Conservation (phyloP, 768 basidiomycete species). For the Gyrodon lividus region DNA sequence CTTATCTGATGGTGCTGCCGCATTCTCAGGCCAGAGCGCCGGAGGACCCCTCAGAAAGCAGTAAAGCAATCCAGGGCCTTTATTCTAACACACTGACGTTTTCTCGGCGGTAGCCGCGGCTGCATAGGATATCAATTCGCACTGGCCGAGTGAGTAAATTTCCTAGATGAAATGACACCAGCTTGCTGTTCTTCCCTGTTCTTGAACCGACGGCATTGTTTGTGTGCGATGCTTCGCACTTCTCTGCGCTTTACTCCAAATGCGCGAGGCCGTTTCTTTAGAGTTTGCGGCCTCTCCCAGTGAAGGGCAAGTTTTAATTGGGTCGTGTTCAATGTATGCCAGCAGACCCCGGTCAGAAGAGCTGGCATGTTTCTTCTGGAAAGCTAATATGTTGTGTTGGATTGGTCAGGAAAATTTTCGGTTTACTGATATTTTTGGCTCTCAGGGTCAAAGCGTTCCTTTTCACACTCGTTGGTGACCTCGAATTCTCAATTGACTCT, state of each 20-base stretch:
- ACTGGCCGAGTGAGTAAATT: slow-evolving; percentile 51
- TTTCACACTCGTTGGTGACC: slow-evolving; percentile 55
- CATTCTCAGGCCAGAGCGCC: slow-evolving; percentile 49
- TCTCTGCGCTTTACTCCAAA: slow-evolving; percentile 9
- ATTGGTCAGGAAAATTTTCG: not conserved
- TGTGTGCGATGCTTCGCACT: slow-evolving; percentile 6
- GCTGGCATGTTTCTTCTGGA: not conserved
- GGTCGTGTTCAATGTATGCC: not conserved
- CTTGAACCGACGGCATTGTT: slow-evolving; percentile 4
- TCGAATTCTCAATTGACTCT: slow-evolving; percentile 53
- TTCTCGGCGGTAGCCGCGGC: slow-evolving; percentile 57
- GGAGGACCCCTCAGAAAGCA: slow-evolving; percentile 40
- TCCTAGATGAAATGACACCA: not conserved
- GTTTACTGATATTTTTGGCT: slow-evolving; percentile 21
- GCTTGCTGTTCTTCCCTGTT: slow-evolving; percentile 7
- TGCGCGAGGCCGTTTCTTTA: slow-evolving; percentile 27
- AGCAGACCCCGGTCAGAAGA: not conserved
- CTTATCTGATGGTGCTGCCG: slow-evolving; percentile 20
- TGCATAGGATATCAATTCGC: slow-evolving; percentile 66
- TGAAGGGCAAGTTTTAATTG: slow-evolving; percentile 8
- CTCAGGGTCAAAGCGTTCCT: slow-evolving; percentile 63
- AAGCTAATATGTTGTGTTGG: slow-evolving; percentile 1
- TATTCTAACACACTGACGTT: slow-evolving; percentile 57
- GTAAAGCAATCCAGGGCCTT: slow-evolving; percentile 46
- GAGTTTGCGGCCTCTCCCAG: slow-evolving; percentile 11